Evolutionary conservation across 345 rosid species (phyloP), one percentile per base, ranked within the genome.

Genomic region (Populus tremula): DNA sequence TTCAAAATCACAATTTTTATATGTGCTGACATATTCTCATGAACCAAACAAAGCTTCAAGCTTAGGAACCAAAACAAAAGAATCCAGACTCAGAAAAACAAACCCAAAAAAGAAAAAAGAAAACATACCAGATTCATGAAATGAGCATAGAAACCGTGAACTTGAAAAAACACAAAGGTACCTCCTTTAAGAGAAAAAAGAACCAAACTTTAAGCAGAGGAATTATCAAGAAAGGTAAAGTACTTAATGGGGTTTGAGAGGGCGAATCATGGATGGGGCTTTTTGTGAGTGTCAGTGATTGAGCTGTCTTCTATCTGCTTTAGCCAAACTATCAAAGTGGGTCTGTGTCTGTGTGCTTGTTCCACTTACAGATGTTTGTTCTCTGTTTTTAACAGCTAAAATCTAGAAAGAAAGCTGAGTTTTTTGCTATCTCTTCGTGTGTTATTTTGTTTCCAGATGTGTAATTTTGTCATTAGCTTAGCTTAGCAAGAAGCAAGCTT

Each of bases 31-130:
- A 53, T 72, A 50, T 66, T 65, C 76, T 2, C 29, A 64, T 71
- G 35, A 45, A 64, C 62, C 38, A 70, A 70, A 77, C 27, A 71
- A 7, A 6, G 50, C 66, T 39, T 45, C 66, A 49, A 64, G 43
- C 74, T 53, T 6, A 23, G 53, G 41, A 53, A 68, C 36, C 79
- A 18, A 66, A 66, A 21, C 73, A 25, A 53, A 76, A 39, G 50
- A 39, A 36, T 18, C 35, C 53, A 76, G 14, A 49, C 23, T 43
- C 66, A 17, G 31, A 43, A 63, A 41, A 50, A 47, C 27, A 47
- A 29, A 75, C 27, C 70, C 63, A 47, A 13, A 43, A 41, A 18
- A 5, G 33, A 70, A 43, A 45, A 71, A 29, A 53, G 27, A n/a
- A 33, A 18, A 35, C 39, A 21, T 39, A 74, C 36, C 56, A 27